Evolutionary conservation across 2,329 filamentous ascomycete genomes (phyloP), one percentile per base, ranked within the genome.

Genomic region (Diplodia sapinea): DNA sequence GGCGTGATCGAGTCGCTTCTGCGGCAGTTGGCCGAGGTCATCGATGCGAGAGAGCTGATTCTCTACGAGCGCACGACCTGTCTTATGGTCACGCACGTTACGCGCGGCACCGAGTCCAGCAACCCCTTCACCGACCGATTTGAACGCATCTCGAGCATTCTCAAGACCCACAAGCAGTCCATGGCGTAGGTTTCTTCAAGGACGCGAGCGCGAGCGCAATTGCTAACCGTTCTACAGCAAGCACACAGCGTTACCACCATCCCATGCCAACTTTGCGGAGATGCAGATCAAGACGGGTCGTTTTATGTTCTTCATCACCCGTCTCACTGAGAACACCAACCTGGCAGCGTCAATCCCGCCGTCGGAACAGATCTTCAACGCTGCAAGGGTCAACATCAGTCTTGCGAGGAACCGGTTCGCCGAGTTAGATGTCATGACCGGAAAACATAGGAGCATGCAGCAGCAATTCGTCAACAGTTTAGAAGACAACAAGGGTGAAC

Each of bases 291-390:
- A 93, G 79, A 89, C 91, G 66, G 83, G 87, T 54, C 86, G 87
- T 68, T 98, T 98, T 82, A 96, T 93, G 80, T 90, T 97, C 79
- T 97, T 98, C 77, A 92, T 97, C 71, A 92, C 93, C 71, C 92
- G 96, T 72, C 93, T 99, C 72, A 99, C 95, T 2, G 96, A 95
- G 65, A 99, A 99, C 79, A 99, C 95, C 2, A 98, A 98, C 75
- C 89, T 99, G 69, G 92, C 96, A 75, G 92, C 96, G 9, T 90
- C 96, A 43, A 87, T 97, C 71, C 94, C 95, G 0, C 93, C 94
- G 0, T 94, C 94, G 29, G 94, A 98, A 79, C 92, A 92, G 23
- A 87, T 92, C 6, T 96, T 96, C 82, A 97, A 98, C 74, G 89
- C 91, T 65, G 94, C 94, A 13, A 88, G 95, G 78, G 84, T 97